These are phyloP conservation scores for Neopestalotiopsis sp. DNA, from an alignment of 2,329 filamentous ascomycete species.

Conservation along the genomic window DNA sequence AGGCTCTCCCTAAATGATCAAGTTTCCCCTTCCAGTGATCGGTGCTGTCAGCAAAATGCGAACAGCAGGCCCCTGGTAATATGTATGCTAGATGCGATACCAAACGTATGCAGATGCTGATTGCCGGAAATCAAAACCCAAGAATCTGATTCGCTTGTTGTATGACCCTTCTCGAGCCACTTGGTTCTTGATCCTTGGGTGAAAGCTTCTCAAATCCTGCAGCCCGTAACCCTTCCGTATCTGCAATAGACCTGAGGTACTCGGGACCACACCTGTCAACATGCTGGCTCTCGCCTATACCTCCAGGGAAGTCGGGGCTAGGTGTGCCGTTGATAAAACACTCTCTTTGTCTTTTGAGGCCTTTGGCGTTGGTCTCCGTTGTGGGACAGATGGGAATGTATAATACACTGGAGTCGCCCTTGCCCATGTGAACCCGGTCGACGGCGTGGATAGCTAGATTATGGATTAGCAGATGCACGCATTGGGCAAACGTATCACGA, in stretches of 20 bases:
- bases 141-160: conserved; percentile 50
- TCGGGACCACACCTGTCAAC: conserved; percentile 50
- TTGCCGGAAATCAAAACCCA: conserved; percentile 38
- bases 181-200: conserved; percentile 30
- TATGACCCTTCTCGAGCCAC: conserved; percentile 44
- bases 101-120: conserved; percentile 26
- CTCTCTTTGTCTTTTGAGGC: conserved; percentile 73
- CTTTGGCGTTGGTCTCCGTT: conserved; percentile 75
- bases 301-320: conserved; percentile 74
- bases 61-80: background rate
- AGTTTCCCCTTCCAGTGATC: background rate
- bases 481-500: conserved; percentile 15
- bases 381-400: conserved; percentile 90
- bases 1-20: background rate
- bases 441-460: conserved; percentile 74
- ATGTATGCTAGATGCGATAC: background rate
- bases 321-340: conserved; percentile 73
- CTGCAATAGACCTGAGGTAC: conserved; percentile 40
- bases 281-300: conserved; percentile 68
- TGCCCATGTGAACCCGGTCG: conserved; percentile 77
- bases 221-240: conserved; percentile 43
- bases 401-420: conserved; percentile 78
- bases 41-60: background rate
- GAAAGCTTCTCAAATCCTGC: conserved; percentile 52
- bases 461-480: background rate